phyloP scores from a whole-genome alignment of 306 rosid species.

The Ormosia emarginata region DNA sequence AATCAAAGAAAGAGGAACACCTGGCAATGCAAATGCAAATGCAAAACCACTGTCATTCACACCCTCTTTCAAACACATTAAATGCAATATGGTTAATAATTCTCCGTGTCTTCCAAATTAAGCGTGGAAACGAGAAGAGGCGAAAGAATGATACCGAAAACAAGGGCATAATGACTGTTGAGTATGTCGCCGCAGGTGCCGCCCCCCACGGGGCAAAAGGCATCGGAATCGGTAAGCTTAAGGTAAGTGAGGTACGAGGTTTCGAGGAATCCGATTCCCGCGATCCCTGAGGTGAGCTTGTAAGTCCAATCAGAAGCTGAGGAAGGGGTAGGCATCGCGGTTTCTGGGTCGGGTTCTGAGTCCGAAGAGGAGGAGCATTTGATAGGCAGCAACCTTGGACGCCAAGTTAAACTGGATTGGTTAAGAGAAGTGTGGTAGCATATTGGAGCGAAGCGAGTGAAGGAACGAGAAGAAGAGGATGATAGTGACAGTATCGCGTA shows the following conservation, averaged over 20 bases:
- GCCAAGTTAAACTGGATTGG: slow-evolving; percentile 7
- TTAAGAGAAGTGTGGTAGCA: background rate
- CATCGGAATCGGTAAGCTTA: slow-evolving; percentile 64
- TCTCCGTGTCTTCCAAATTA: background rate
- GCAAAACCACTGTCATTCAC: slow-evolving; percentile 32
- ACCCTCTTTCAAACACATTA: slow-evolving; percentile 39
- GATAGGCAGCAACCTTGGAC: slow-evolving; percentile 20
- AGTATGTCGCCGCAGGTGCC: slow-evolving; percentile 64
- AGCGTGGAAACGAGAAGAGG: background rate
- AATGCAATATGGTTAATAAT: background rate
- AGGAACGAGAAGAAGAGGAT: slow-evolving; percentile 45
- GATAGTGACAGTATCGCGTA: slow-evolving; percentile 26
- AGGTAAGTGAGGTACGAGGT: slow-evolving; percentile 77
- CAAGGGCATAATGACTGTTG: slow-evolving; percentile 70
- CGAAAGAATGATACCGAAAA: slow-evolving; percentile 51
- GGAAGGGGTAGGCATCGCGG: slow-evolving; percentile 16
- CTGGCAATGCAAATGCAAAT: slow-evolving; percentile 53
- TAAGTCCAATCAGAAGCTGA: slow-evolving; percentile 34
- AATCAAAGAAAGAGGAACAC: slow-evolving; percentile 81
- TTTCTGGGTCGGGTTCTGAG: slow-evolving; percentile 40
- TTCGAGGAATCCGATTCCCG: slow-evolving; percentile 72
- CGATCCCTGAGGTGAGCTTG: slow-evolving; percentile 47
- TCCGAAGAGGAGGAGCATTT: slow-evolving; percentile 52
- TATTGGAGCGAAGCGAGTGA: slow-evolving; percentile 17
- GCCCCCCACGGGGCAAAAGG: slow-evolving; percentile 66